Conservation (phyloP, 805 yeast species). For the Barnettozyma vustinii region DNA sequence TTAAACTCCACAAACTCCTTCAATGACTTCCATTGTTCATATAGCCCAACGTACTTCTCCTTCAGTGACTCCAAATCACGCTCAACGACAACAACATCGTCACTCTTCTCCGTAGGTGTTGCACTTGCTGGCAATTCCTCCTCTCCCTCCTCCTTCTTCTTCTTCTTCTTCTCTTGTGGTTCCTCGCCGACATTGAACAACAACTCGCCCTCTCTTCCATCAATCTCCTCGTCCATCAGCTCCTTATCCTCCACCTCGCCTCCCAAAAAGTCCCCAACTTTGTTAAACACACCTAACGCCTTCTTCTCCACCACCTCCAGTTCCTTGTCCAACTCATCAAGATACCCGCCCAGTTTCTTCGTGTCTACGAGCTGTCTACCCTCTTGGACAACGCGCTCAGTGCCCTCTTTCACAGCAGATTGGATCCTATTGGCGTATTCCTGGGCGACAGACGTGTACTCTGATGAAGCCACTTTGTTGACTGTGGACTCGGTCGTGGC, state of each 20-base stretch:
- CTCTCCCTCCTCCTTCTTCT: constrained; percentile 45
- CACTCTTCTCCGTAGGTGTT: neutral
- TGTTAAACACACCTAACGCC: constrained; percentile 53
- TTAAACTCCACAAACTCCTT: neutral
- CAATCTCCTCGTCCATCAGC: constrained; percentile 11
- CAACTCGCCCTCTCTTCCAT: constrained; percentile 27
- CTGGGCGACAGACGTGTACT: constrained; percentile 25
- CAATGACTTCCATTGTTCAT: neutral
- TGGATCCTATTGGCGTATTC: constrained; percentile 9
- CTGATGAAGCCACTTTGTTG: neutral
- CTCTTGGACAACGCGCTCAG: constrained; percentile 29
- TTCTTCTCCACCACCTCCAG: constrained; percentile 67
- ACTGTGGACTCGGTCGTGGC: constrained; percentile 1
- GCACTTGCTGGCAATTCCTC: neutral
- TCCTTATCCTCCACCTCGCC: constrained; percentile 6
- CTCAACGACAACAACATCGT: constrained; percentile 27
- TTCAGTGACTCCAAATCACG: constrained; percentile 31
- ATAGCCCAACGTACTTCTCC: neutral
- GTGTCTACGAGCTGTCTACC: constrained; percentile 28
- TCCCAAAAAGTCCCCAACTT: constrained; percentile 44
- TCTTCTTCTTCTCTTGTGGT: constrained; percentile 32
- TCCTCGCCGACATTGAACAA: constrained; percentile 37
- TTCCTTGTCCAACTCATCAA: constrained; percentile 69
- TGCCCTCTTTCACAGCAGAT: constrained; percentile 19
- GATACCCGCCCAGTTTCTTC: constrained; percentile 48